These are phyloP conservation scores for Talaromyces atroroseus DNA, from an alignment of 2,329 filamentous ascomycete species.

Conservation along the genomic window DNA sequence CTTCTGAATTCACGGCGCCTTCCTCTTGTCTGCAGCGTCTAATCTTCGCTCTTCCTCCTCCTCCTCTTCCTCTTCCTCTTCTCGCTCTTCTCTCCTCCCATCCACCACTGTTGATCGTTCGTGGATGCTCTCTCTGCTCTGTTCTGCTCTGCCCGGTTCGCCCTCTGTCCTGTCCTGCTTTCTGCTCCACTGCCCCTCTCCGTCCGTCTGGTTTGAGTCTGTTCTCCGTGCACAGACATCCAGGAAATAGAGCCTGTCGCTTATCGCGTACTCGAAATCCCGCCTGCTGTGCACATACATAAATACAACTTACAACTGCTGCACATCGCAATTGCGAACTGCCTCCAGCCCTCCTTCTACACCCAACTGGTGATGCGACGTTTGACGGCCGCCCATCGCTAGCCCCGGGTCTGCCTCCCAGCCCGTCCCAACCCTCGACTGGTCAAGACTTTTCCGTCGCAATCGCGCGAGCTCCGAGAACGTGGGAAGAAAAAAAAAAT, in stretches of 20 bases:
- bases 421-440: neutral
- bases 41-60: neutral
- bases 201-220: neutral
- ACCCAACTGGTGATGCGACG: constrained; percentile 8
- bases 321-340: too few species aligned
- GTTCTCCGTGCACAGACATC: constrained; percentile 2
- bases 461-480: neutral
- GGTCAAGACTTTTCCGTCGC: neutral
- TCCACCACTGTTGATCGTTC: neutral
- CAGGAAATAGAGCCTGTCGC: neutral
- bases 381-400: constrained; percentile 9
- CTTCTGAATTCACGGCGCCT: neutral
- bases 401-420: constrained; percentile 11
- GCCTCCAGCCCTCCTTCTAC: neutral
- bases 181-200: neutral
- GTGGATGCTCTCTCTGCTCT: neutral
- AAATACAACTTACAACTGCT: neutral
- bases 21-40: neutral
- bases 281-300: neutral
- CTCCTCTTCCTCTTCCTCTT: neutral
- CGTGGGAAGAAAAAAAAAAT: neutral
- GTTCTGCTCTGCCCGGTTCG: neutral
- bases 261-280: constrained; percentile 7
- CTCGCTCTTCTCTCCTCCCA: neutral
- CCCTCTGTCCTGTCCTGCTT: neutral